These are phyloP conservation scores for Oenanthe sinensis DNA, from an alignment of 129 eudicot species.

Conservation along the genomic window DNA sequence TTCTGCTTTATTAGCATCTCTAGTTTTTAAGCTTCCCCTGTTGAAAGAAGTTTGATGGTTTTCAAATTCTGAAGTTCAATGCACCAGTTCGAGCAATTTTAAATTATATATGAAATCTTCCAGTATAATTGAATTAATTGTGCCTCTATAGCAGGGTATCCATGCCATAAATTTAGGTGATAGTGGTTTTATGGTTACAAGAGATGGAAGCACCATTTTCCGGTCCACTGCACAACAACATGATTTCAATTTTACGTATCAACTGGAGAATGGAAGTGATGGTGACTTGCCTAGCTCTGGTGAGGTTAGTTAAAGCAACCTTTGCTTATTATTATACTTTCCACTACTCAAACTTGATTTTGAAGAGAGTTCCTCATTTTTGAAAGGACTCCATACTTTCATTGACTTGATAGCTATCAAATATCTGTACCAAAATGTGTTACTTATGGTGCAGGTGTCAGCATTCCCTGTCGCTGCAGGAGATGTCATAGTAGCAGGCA, in stretches of 20 bases:
- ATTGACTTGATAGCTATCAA: not conserved
- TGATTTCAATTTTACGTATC: constrained; percentile 85
- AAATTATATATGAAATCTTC: not conserved
- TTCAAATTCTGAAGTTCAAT: not conserved
- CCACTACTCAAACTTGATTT: not conserved
- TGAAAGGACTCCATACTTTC: not conserved
- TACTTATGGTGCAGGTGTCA: constrained; percentile 47
- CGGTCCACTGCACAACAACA: constrained; percentile 90
- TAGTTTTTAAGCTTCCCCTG: constrained; percentile 4
- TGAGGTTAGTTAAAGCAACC: constrained; percentile 39
- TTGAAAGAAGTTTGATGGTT: not conserved
- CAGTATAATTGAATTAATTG: not conserved
- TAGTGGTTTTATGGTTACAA: constrained; percentile 83
- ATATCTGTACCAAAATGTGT: not conserved
- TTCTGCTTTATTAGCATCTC: no score
- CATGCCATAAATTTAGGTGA: constrained; percentile 88
- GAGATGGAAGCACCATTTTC: constrained; percentile 81
- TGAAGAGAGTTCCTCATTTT: not conserved
- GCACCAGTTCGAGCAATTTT: not conserved
- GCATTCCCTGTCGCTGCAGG: constrained; percentile 78
- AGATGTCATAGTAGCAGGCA: constrained; percentile 86
- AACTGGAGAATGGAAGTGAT: constrained; percentile 61
- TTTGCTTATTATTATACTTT: not conserved
- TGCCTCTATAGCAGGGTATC: constrained; percentile 44
- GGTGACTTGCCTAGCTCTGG: constrained; percentile 92